Base-by-base conservation (phyloP, 257 asterid species). In the Salvia rosmarinus region DNA sequence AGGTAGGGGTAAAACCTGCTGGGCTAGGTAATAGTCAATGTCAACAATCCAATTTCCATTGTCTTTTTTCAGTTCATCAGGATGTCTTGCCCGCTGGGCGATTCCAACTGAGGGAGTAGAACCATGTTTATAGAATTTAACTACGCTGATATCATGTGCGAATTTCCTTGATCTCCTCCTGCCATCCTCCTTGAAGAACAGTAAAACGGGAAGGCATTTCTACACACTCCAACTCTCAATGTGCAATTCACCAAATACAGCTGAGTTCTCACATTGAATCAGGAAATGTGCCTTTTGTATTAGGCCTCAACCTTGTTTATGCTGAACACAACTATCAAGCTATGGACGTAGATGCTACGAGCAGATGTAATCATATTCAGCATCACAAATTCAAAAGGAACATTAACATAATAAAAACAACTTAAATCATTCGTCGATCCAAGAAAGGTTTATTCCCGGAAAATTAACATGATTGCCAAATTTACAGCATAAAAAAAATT, bases 41-140 rank as follows among this genome's bases (percentile, higher is more conserved):
- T 95, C 99, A 77, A 95, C 76, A 25, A 88, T 89, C 97, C 98
- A 95, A 71, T 78, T 89, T 49, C 71, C 89, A 64, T 84, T 88
- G 84, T 88, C 93, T 59, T 47, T 85, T 78, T 82, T 91, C 80
- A 95, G 87, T 80, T 95, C 99, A 76, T 91, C 98, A 12, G 99
- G 98, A 83, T 95, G 99, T 64, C 96, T 95, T 63, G 99, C 99
- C 64, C 99, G 92, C 81, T 85, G 98, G 72, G 99, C 91, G 80
- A 95, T 95, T 55, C 99, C 99, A 7, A 71, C 79, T 19, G 96
- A 84, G 77, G 82, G 60, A 71, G 85, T 71, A n/a, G 89, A 83
- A 69, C 85, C 86, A 74, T n/a, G n/a, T n/a, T n/a, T n/a, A n/a
- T n/a, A n/a, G n/a, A n/a, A n/a, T n/a, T n/a, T n/a, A n/a, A n/a